A percentile compares a stretch with the other conserved stretches of the same genome.
phyloP scores from a whole-genome alignment of 2,329 filamentous ascomycete species.

The Cordyceps fumosorosea region DNA sequence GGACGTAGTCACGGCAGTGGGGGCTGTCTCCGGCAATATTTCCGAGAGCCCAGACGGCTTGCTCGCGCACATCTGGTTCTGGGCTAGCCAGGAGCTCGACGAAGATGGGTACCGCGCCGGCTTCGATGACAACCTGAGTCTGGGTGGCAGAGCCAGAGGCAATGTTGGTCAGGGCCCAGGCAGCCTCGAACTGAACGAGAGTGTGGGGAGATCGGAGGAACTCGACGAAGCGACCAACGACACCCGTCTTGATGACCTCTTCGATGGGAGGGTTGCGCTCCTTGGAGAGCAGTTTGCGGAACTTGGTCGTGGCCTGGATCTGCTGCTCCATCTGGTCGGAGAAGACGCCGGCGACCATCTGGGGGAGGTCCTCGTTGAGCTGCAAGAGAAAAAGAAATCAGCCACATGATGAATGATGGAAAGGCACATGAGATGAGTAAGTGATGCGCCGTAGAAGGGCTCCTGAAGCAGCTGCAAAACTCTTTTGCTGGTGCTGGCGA shows the following conservation, averaged over 20 bases:
- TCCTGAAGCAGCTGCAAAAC: not conserved
- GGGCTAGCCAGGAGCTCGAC: slow-evolving; percentile 92
- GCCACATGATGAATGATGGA: not conserved
- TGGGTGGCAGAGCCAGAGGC: slow-evolving; percentile 94
- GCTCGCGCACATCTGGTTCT: slow-evolving; percentile 95
- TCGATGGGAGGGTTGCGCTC: slow-evolving; percentile 99
- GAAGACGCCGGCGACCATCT: slow-evolving; percentile 97
- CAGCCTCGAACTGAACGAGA: slow-evolving; percentile 96
- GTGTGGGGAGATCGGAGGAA: slow-evolving; percentile 97
- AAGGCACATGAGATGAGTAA: not conserved
- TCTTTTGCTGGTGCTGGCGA: not conserved
- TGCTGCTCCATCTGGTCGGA: slow-evolving; percentile 97
- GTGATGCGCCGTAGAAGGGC: no score
- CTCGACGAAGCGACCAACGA: slow-evolving; percentile 95
- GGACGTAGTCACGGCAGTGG: slow-evolving; percentile 92
- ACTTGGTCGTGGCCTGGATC: slow-evolving; percentile 96
- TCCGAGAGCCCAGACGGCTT: slow-evolving; percentile 96
- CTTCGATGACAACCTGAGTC: slow-evolving; percentile 98
- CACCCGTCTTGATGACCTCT: slow-evolving; percentile 97
- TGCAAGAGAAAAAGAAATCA: slow-evolving; percentile 30
- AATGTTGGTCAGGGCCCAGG: slow-evolving; percentile 99
- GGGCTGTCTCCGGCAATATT: slow-evolving; percentile 99
- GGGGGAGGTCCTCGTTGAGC: slow-evolving; percentile 95
- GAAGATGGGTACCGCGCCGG: slow-evolving; percentile 95
- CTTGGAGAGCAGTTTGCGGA: slow-evolving; percentile 95